A percentile compares a stretch with the other conserved stretches of the same genome.
Conservation (phyloP, 345 rosid species). For the Lepidium africanum region DNA sequence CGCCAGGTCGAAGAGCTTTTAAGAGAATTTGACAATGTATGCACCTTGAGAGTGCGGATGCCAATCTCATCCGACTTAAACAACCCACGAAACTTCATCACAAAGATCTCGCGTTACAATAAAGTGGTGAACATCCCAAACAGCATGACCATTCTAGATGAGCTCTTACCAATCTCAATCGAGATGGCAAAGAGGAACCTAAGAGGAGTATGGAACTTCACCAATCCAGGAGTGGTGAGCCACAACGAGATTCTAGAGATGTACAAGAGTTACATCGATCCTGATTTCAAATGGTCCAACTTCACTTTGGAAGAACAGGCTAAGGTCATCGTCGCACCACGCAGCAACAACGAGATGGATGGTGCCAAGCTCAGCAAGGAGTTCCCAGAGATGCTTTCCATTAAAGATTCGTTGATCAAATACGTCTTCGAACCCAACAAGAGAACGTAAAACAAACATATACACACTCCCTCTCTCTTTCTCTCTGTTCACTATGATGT, state of each 20-base stretch:
- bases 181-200: slow-evolving; percentile 92
- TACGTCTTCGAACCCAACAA: slow-evolving; percentile 73
- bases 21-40: slow-evolving; percentile 77
- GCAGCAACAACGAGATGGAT: slow-evolving; percentile 91
- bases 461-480: not conserved
- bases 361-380: slow-evolving; percentile 76
- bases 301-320: slow-evolving; percentile 87
- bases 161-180: slow-evolving; percentile 71
- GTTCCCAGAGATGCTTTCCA: slow-evolving; percentile 74
- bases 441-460: slow-evolving; percentile 29
- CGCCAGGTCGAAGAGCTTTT: slow-evolving; percentile 85
- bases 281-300: slow-evolving; percentile 56
- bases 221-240: slow-evolving; percentile 86
- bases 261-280: slow-evolving; percentile 80
- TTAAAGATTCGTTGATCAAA: slow-evolving; percentile 75
- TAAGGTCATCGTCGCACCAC: slow-evolving; percentile 78
- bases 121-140: slow-evolving; percentile 91
- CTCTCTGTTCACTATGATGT: slow-evolving; percentile 5
- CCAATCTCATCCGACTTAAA: slow-evolving; percentile 85
- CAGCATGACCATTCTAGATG: slow-evolving; percentile 89
- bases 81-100: slow-evolving; percentile 88
- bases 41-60: slow-evolving; percentile 91
- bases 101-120: slow-evolving; percentile 82
- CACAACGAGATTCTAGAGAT: slow-evolving; percentile 92
- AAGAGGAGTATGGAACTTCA: slow-evolving; percentile 87